Conservation (phyloP, 139 green algal species). For the Tetraselmis chui region DNA sequence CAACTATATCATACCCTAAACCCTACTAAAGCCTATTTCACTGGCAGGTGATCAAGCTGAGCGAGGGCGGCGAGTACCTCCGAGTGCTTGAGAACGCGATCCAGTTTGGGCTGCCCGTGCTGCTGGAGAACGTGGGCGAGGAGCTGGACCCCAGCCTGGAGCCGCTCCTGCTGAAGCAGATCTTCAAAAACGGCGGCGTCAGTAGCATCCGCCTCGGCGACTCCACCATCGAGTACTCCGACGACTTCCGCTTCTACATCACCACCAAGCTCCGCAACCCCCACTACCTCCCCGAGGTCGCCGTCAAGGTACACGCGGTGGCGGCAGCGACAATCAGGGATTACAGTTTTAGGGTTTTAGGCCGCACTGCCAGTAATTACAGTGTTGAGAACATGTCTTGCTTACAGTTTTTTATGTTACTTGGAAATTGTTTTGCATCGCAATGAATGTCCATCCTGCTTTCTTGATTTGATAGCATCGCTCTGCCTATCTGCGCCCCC, state of each 20-base stretch:
- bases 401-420: too few relatives aligned
- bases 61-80: constrained; percentile 37
- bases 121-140: constrained; percentile 47
- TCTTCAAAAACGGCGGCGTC: constrained; percentile 39
- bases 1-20: too few relatives aligned
- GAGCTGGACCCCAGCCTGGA: constrained; percentile 38
- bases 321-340: too few relatives aligned
- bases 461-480: too few relatives aligned
- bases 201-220: constrained; percentile 36
- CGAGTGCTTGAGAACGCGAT: constrained; percentile 39
- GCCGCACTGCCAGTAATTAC: too few relatives aligned
- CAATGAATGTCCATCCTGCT: too few relatives aligned
- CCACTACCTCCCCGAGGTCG: constrained; percentile 38
- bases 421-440: too few relatives aligned
- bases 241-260: constrained; percentile 57
- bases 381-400: too few relatives aligned
- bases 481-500: too few relatives aligned
- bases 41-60: constrained; percentile 38
- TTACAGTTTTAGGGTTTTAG: too few relatives aligned
- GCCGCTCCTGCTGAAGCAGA: constrained; percentile 41
- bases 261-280: constrained; percentile 50
- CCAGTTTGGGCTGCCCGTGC: constrained; percentile 36
- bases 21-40: too few relatives aligned
- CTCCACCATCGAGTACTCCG: constrained; percentile 28
- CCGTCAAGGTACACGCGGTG: constrained; percentile 2